A percentile compares a stretch with the other conserved stretches of the same genome.
Evolutionary conservation across 1,284 basidiomycete species (phyloP).

Genomic region (Sporisorium scitamineum): DNA sequence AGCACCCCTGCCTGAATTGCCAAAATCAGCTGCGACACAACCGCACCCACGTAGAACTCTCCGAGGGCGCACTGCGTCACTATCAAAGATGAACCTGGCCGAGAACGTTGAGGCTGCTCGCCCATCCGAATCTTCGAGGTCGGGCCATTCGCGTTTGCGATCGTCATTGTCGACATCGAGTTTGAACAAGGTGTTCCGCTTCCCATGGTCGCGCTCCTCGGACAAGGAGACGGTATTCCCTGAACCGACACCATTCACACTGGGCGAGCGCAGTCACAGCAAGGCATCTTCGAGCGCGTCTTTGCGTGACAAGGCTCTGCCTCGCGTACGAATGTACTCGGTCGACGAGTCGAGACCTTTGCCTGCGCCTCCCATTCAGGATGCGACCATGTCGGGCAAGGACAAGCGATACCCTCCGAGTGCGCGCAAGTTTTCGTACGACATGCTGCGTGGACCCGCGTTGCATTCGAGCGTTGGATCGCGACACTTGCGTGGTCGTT

Average conservation of each 20-base stretch:
- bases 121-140: background rate
- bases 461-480: conserved; percentile 29
- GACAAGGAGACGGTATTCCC: conserved; percentile 23
- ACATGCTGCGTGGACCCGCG: conserved; percentile 24
- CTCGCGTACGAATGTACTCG: conserved; percentile 15
- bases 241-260: conserved; percentile 23
- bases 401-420: conserved; percentile 40
- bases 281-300: conserved; percentile 10
- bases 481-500: conserved; percentile 33
- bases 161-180: conserved; percentile 34
- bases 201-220: conserved; percentile 31
- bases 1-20: background rate
- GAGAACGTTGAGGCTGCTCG: conserved; percentile 2
- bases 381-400: conserved; percentile 10
- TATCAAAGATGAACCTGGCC: conserved; percentile 18
- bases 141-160: conserved; percentile 22
- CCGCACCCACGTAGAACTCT: conserved; percentile 13
- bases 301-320: conserved; percentile 13
- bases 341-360: conserved; percentile 13
- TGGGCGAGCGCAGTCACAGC: conserved; percentile 11
- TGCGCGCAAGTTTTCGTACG: conserved; percentile 40
- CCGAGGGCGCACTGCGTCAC: conserved; percentile 25
- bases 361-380: conserved; percentile 19
- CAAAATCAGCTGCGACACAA: background rate
- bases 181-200: conserved; percentile 45